A percentile compares a stretch with the other conserved stretches of the same genome.
These are phyloP conservation scores for Ulvella scutata DNA, from an alignment of 139 green algal species.

Conservation along the genomic window DNA sequence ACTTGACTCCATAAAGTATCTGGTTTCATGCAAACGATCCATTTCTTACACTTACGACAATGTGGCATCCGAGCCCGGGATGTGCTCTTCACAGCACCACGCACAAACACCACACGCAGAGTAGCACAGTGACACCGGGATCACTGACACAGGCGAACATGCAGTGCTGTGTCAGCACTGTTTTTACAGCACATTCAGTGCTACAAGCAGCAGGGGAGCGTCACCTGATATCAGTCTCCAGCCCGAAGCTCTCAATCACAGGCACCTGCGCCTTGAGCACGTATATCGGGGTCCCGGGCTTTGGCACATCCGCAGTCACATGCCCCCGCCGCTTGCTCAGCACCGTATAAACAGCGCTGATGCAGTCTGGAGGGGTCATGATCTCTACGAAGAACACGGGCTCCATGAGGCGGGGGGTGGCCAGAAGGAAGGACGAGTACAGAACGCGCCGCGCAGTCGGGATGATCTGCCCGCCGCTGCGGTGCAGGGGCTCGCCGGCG, in stretches of 20 bases:
- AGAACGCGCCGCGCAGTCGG: conserved; percentile 74
- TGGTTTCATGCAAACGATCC: no score
- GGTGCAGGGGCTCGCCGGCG: conserved; percentile 25
- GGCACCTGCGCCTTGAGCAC: conserved; percentile 66
- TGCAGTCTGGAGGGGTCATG: conserved; percentile 78
- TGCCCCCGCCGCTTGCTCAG: conserved; percentile 90
- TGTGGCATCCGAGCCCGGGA: no score
- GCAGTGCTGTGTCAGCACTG: no score
- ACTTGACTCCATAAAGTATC: no score
- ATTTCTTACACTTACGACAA: no score
- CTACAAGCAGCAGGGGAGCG: not conserved
- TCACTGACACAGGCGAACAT: no score
- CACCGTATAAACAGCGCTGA: conserved; percentile 88
- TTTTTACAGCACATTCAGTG: not conserved
- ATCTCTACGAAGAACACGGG: conserved; percentile 63
- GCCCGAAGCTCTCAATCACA: conserved; percentile 92
- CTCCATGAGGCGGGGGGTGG: conserved; percentile 94
- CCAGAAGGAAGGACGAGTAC: conserved; percentile 95
- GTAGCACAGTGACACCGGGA: no score
- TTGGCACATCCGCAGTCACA: conserved; percentile 65
- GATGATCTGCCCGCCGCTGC: conserved; percentile 72
- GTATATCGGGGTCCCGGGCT: conserved; percentile 77
- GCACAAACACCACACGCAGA: no score
- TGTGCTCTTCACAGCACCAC: no score
- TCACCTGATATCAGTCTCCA: conserved; percentile 97